Evolutionary conservation across 148 eudicot genomes (phyloP).

Genomic region (Nepenthes gracilis): DNA sequence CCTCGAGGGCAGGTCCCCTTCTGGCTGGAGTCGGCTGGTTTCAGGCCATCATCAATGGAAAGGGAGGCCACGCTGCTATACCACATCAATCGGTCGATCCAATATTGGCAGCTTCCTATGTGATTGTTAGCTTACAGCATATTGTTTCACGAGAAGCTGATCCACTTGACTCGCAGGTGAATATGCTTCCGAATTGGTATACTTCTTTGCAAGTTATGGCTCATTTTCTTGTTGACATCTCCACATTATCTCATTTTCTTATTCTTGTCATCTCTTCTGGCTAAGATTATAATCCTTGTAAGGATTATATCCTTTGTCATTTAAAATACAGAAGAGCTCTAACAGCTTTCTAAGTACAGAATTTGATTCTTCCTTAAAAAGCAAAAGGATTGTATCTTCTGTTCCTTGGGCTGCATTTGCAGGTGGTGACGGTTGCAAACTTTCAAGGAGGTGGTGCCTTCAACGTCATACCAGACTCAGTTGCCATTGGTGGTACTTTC

Average conservation of each 20-base stretch:
- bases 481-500: conserved; percentile 89
- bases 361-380: no score
- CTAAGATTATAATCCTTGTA: background rate
- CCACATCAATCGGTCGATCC: conserved; percentile 21
- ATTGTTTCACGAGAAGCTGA: conserved; percentile 71
- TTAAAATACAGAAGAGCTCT: no score
- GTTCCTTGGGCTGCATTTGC: conserved; percentile 3
- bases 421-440: conserved; percentile 90
- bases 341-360: no score
- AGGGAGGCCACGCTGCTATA: conserved; percentile 2
- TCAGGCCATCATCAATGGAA: conserved; percentile 36
- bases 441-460: conserved; percentile 96
- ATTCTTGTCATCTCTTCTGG: background rate
- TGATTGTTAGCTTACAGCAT: conserved; percentile 61
- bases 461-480: conserved; percentile 95
- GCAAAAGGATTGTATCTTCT: no score
- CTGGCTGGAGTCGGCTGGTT: conserved; percentile 75
- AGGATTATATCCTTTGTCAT: background rate
- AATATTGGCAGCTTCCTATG: conserved; percentile 57
- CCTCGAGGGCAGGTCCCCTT: conserved; percentile 63
- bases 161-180: conserved; percentile 70
- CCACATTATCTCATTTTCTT: background rate
- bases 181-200: no score
- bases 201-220: no score
- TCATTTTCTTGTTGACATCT: no score